Percentiles rank a stretch among this genome's conserved stretches.
phyloP scores from a whole-genome alignment of 106 monocot species.

The Gastrodia elata region DNA sequence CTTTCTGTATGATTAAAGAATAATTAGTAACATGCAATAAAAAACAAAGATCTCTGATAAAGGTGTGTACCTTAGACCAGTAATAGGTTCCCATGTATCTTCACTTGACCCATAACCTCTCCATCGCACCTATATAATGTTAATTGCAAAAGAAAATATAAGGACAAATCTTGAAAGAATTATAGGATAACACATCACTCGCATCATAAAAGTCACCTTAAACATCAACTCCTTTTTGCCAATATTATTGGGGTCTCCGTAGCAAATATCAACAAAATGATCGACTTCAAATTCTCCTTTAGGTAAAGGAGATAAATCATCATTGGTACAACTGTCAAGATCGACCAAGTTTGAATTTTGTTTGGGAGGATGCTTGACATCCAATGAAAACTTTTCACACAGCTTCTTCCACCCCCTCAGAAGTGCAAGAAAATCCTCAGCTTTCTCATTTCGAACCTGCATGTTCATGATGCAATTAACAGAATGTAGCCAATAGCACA shows the following conservation, averaged over 20 bases:
- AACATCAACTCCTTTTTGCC: constrained; percentile 45
- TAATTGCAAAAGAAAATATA: not conserved
- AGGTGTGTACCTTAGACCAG: constrained; percentile 23
- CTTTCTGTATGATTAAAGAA: constrained; percentile 18
- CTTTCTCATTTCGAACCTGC: constrained; percentile 86
- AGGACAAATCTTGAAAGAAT: not conserved
- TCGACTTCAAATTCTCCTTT: constrained; percentile 62
- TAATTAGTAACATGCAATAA: not conserved
- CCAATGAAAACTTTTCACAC: constrained; percentile 25
- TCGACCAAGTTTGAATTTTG: constrained; percentile 9
- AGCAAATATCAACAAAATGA: constrained; percentile 59
- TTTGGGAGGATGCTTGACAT: constrained; percentile 1
- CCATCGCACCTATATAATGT: constrained; percentile 42
- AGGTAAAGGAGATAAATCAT: constrained; percentile 1
- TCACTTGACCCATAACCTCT: constrained; percentile 46
- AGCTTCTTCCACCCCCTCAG: constrained; percentile 64
- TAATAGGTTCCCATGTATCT: constrained; percentile 57
- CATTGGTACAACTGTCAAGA: constrained; percentile 16
- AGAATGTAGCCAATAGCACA: not conserved
- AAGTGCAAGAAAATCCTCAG: constrained; percentile 63
- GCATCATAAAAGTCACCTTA: constrained; percentile 39
- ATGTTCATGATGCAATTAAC: not conserved
- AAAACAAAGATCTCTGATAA: not conserved
- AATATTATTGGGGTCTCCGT: constrained; percentile 45
- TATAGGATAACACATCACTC: not conserved